Evolutionary conservation across 495 filamentous ascomycete genomes (phyloP).

Genomic region (Neohortaea acidophila): DNA sequence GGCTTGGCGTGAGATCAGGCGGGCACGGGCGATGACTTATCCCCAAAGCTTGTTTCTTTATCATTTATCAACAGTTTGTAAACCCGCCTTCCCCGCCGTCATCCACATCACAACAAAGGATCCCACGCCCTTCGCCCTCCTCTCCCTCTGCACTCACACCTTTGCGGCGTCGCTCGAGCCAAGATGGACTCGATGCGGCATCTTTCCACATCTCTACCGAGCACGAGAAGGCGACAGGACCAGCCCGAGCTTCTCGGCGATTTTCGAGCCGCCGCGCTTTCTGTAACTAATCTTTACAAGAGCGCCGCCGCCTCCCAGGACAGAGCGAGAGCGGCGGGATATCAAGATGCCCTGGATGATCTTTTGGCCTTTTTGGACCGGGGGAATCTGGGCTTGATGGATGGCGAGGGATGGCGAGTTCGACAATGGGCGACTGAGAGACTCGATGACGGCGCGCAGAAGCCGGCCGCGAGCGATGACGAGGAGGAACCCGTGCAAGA

Average conservation of each 20-base stretch:
- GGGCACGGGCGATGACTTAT: no score
- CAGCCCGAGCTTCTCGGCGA: constrained; percentile 50
- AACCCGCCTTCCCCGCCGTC: no score
- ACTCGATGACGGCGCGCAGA: constrained; percentile 44
- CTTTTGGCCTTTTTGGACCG: constrained; percentile 69
- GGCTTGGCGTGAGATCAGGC: no score
- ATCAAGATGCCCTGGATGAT: constrained; percentile 89
- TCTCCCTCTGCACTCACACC: background rate
- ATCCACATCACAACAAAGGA: no score
- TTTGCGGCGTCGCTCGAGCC: no score
- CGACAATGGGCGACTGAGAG: constrained; percentile 75
- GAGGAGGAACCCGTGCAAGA: constrained; percentile 18
- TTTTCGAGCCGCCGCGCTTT: constrained; percentile 83
- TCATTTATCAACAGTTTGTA: no score
- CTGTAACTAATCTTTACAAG: constrained; percentile 93
- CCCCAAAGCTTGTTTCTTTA: no score
- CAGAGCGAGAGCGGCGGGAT: constrained; percentile 62
- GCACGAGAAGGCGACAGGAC: constrained; percentile 29
- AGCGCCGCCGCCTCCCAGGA: constrained; percentile 61
- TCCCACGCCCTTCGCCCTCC: background rate
- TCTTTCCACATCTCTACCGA: constrained; percentile 48
- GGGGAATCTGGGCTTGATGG: constrained; percentile 56
- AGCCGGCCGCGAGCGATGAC: constrained; percentile 27
- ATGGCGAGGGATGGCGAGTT: constrained; percentile 69
- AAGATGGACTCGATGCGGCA: constrained; percentile 67